Conservation (phyloP, 1,284 basidiomycete genomes). For the Hemileia vastatrix region DNA sequence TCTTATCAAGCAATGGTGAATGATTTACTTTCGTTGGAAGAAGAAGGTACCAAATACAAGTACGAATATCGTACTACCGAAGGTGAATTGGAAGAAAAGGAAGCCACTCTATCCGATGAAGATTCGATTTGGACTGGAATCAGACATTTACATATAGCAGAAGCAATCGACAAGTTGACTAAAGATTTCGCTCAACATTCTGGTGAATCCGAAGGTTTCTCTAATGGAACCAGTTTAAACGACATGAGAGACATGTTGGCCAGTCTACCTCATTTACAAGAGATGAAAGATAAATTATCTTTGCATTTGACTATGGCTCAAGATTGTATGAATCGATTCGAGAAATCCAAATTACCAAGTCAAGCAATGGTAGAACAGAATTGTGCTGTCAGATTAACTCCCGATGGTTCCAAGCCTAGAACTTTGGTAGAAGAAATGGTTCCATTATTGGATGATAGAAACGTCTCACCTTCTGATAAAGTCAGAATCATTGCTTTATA, state of each 20-base stretch:
- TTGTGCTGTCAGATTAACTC: slow-evolving; percentile 77
- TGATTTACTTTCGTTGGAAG: slow-evolving; percentile 77
- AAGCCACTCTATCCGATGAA: slow-evolving; percentile 67
- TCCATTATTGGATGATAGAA: slow-evolving; percentile 73
- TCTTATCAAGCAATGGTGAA: slow-evolving; percentile 98
- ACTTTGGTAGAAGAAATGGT: slow-evolving; percentile 97
- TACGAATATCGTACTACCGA: slow-evolving; percentile 51
- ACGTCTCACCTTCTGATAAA: slow-evolving; percentile 62
- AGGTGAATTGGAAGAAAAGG: slow-evolving; percentile 76
- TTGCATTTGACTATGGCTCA: slow-evolving; percentile 94
- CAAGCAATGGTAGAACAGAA: slow-evolving; percentile 89
- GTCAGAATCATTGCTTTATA: slow-evolving; percentile 94
- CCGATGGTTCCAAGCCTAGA: slow-evolving; percentile 81
- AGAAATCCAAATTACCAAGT: slow-evolving; percentile 71
- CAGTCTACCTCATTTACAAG: slow-evolving; percentile 83
- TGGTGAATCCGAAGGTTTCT: slow-evolving; percentile 72
- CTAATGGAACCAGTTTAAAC: slow-evolving; percentile 74
- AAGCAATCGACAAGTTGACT: slow-evolving; percentile 94
- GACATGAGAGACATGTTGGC: slow-evolving; percentile 99
- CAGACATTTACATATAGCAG: slow-evolving; percentile 95
- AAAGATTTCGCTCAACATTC: slow-evolving; percentile 87
- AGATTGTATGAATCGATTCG: slow-evolving; percentile 89
- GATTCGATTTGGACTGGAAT: slow-evolving; percentile 86
- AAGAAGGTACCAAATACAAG: slow-evolving; percentile 75
- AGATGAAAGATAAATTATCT: slow-evolving; percentile 92